Conservation (phyloP, 495 filamentous ascomycete genomes). For the Podospora australis region DNA sequence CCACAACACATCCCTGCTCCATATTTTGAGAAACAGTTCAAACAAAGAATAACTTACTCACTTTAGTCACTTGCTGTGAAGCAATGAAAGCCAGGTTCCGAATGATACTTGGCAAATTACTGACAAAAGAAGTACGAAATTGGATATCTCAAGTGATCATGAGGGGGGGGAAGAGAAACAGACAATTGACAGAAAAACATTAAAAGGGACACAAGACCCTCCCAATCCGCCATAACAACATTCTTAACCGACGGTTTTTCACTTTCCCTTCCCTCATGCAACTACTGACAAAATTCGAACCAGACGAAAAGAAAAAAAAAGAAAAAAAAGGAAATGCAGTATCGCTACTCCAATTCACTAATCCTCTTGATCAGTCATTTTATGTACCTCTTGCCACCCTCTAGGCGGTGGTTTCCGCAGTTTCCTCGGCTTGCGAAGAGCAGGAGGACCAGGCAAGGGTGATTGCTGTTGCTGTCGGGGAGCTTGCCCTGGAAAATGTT, state of each 20-base stretch:
- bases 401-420: slow-evolving; percentile 41
- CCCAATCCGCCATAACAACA: no score
- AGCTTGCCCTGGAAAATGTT: no score
- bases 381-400: slow-evolving; percentile 24
- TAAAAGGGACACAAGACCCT: neutral
- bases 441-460: no score
- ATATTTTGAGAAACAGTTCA: neutral
- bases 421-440: slow-evolving; percentile 34
- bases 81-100: no score
- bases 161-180: neutral
- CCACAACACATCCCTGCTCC: no score
- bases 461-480: neutral
- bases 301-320: neutral
- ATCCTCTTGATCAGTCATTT: slow-evolving; percentile 11
- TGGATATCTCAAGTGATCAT: slow-evolving; percentile 4
- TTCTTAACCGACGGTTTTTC: no score
- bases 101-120: neutral
- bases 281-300: neutral
- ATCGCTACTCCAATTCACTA: neutral
- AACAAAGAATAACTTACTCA: no score
- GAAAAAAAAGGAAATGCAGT: neutral
- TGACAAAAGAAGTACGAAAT: neutral
- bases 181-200: neutral
- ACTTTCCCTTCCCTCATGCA: no score
- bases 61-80: no score